Conservation (phyloP, 2,329 filamentous ascomycete species). For the Calonectria pseudoturangicola region DNA sequence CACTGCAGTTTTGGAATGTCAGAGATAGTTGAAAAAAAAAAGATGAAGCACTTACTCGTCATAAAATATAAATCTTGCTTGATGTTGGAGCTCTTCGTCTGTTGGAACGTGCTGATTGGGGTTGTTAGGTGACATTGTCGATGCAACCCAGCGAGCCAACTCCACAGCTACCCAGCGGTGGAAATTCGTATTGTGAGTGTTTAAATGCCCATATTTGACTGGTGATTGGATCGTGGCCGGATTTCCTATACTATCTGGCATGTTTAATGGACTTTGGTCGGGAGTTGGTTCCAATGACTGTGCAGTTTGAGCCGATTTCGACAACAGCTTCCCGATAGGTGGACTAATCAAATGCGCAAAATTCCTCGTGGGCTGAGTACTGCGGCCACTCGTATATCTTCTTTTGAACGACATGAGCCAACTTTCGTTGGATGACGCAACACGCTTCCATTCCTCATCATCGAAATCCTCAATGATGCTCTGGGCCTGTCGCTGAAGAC, state of each 20-base stretch:
- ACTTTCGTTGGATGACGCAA: slow-evolving; percentile 7
- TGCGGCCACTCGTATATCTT: background rate
- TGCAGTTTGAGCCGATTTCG: background rate
- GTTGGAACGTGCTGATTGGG: slow-evolving; percentile 42
- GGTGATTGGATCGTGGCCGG: background rate
- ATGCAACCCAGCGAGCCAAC: slow-evolving; percentile 38
- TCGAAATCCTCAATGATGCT: slow-evolving; percentile 15
- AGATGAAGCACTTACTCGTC: slow-evolving; percentile 14
- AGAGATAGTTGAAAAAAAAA: too few species aligned
- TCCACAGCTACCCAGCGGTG: slow-evolving; percentile 38
- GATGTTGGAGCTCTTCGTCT: slow-evolving; percentile 42
- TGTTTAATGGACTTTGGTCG: background rate
- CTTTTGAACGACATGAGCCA: slow-evolving; percentile 35
- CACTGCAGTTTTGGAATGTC: background rate
- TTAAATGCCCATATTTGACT: slow-evolving; percentile 9
- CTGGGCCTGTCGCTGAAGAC: slow-evolving; percentile 9
- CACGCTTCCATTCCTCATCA: slow-evolving; percentile 28
- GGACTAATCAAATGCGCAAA: slow-evolving; percentile 16
- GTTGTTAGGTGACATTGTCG: slow-evolving; percentile 44
- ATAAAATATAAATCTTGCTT: slow-evolving; percentile 39
- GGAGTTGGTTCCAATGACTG: background rate
- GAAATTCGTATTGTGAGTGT: slow-evolving; percentile 22
- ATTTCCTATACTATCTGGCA: background rate
- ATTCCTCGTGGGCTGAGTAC: background rate
- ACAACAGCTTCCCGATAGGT: background rate